These are phyloP conservation scores for Calonectria ilicicola DNA, from an alignment of 2,329 filamentous ascomycete species.

Conservation along the genomic window DNA sequence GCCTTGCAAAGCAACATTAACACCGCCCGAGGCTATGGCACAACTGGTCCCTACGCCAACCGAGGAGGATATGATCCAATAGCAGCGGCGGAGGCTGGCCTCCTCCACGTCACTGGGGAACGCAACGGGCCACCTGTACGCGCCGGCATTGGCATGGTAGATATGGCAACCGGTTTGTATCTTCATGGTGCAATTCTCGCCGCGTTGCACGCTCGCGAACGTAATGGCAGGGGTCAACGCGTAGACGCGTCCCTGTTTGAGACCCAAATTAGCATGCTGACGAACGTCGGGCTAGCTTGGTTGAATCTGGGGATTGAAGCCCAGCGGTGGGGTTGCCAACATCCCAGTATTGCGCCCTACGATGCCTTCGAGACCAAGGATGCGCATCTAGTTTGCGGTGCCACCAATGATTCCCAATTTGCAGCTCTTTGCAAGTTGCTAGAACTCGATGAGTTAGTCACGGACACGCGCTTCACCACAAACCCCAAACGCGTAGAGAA, in stretches of 20 bases:
- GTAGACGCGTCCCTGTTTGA: conserved; percentile 60
- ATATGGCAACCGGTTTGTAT: conserved; percentile 59
- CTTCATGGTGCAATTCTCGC: conserved; percentile 58
- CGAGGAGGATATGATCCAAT: conserved; percentile 60
- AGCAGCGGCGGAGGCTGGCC: conserved; percentile 55
- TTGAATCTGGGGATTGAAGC: conserved; percentile 54
- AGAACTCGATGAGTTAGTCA: conserved; percentile 33
- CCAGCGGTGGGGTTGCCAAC: conserved; percentile 57
- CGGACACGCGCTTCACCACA: conserved; percentile 45
- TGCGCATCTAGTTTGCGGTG: conserved; percentile 46
- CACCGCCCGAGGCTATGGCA: conserved; percentile 40
- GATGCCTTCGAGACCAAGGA: conserved; percentile 55
- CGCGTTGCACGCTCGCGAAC: conserved; percentile 51
- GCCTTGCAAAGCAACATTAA: background rate
- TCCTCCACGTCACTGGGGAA: conserved; percentile 58
- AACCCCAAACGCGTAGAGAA: conserved; percentile 51
- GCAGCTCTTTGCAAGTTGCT: conserved; percentile 43
- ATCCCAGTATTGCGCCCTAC: conserved; percentile 61
- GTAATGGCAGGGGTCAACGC: conserved; percentile 54
- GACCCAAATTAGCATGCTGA: conserved; percentile 54
- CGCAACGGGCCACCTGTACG: conserved; percentile 52
- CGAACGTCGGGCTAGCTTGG: conserved; percentile 54
- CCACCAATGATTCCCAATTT: conserved; percentile 52
- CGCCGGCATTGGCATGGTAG: conserved; percentile 56
- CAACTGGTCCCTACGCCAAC: conserved; percentile 53